These are phyloP conservation scores for Beauveria varroae DNA, from an alignment of 2,329 filamentous ascomycete species.

Conservation along the genomic window DNA sequence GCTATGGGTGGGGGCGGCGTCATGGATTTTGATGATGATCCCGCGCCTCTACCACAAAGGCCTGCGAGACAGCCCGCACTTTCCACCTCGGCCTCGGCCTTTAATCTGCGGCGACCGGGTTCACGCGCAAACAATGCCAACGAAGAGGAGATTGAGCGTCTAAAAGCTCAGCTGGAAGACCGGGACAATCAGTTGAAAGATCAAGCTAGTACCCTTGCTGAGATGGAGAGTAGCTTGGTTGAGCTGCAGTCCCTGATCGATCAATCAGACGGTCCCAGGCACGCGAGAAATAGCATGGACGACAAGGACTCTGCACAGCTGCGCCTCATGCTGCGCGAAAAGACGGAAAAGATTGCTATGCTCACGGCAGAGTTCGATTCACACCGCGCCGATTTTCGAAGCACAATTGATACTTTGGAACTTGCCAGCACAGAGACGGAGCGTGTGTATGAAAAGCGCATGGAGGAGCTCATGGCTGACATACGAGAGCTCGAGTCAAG, in stretches of 20 bases:
- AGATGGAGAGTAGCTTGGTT: slow-evolving; percentile 85
- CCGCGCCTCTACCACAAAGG: slow-evolving; percentile 43
- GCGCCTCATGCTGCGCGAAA: slow-evolving; percentile 77
- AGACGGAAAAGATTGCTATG: slow-evolving; percentile 93
- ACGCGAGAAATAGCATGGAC: slow-evolving; percentile 44
- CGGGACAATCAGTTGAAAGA: slow-evolving; percentile 84
- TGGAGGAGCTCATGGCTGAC: slow-evolving; percentile 78
- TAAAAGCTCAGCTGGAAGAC: slow-evolving; percentile 71
- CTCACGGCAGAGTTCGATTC: slow-evolving; percentile 91
- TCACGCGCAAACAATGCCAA: slow-evolving; percentile 47
- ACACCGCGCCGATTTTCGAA: slow-evolving; percentile 90
- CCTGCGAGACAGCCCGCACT: slow-evolving; percentile 48
- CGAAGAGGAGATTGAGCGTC: slow-evolving; percentile 65
- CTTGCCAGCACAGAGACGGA: slow-evolving; percentile 93
- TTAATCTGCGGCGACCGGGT: slow-evolving; percentile 43
- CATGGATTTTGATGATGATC: slow-evolving; percentile 50
- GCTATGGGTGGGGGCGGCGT: slow-evolving; percentile 47
- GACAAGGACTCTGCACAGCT: slow-evolving; percentile 71
- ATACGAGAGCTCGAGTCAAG: slow-evolving; percentile 74
- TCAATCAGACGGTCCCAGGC: slow-evolving; percentile 36
- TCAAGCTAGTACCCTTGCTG: slow-evolving; percentile 70
- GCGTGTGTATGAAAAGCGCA: slow-evolving; percentile 88
- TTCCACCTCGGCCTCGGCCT: slow-evolving; percentile 46
- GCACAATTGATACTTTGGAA: slow-evolving; percentile 93
- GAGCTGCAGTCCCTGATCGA: slow-evolving; percentile 67